Evolutionary conservation across 208 protist genomes (phyloP), one percentile per base, ranked within the genome.

Genomic region (Herpetomonas tarakana): DNA sequence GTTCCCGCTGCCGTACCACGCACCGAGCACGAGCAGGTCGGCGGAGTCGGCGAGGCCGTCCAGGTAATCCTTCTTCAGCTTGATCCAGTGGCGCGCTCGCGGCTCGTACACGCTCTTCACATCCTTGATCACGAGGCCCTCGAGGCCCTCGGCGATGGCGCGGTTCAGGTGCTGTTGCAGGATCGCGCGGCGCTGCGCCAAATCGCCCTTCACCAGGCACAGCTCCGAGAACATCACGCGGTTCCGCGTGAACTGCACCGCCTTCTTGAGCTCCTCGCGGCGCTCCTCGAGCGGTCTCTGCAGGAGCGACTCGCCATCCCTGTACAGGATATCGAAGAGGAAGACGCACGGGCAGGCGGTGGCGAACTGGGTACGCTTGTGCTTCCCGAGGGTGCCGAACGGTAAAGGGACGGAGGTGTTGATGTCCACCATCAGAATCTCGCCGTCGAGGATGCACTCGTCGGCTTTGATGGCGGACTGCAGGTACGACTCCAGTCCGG

Each of bases 11-110:
- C 92, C 86, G 62, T 76, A 93, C 63, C 79, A 91, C 30, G 78
- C 84, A 14, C 90, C 90, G 1, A 97, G 28, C 27, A 88, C 80
- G 22, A 94, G 41, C 31, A 97, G 49, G 72, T 97, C 92, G 0
- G 82, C 83, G 26, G 70, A 78, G 72, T 96, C 92, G 0, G 84
- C 86, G 52, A 92, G 76, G 22, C 82, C 86, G 6, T 74, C 62
- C 3, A 97, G 45, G 63, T 96, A 94, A 60, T 94, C 88, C 61
- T 92, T 95, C 64, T 97, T 96, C 16, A 95, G 58, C 67, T 94
- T 97, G 21, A 93, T 60, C 90, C 90, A 96, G 61, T 90, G 84
- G 24, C 92, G 73, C 12, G 71, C 74, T 27, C 78, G 71, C 2
- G 88, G 90, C 55, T 89, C 71, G 68, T 95, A 97, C 6, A 71